A percentile compares a stretch with the other conserved stretches of the same genome.
Conservation (phyloP, 257 asterid species). For the Verbascum thapsus region DNA sequence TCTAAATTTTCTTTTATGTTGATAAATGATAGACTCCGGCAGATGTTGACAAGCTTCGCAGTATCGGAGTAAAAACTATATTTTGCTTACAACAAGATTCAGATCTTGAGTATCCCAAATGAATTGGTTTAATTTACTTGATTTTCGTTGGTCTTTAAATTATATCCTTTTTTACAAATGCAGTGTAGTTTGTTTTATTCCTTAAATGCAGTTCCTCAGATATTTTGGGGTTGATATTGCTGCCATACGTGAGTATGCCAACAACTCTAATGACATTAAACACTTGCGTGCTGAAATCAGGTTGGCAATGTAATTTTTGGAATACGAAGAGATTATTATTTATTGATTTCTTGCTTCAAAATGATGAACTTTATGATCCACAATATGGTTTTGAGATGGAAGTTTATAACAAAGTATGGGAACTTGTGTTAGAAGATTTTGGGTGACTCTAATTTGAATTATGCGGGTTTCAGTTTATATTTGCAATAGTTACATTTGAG, state of each 20-base stretch:
- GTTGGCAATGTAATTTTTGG: slow-evolving; percentile 38
- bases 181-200: slow-evolving; percentile 34
- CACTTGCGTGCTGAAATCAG: slow-evolving; percentile 93
- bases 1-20: slow-evolving; percentile 22
- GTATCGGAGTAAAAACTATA: slow-evolving; percentile 61
- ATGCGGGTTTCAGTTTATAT: background rate
- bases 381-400: no score
- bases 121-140: slow-evolving; percentile 23
- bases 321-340: background rate
- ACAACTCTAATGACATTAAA: slow-evolving; percentile 65
- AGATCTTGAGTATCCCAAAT: slow-evolving; percentile 71
- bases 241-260: slow-evolving; percentile 76
- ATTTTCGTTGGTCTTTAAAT: background rate
- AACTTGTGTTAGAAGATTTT: background rate
- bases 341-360: background rate
- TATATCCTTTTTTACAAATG: background rate
- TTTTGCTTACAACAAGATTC: slow-evolving; percentile 63
- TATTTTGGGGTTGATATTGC: slow-evolving; percentile 83
- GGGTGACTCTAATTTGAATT: background rate
- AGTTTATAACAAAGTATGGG: no score
- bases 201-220: slow-evolving; percentile 58
- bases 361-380: no score
- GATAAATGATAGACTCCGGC: slow-evolving; percentile 50
- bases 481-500: no score
- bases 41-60: slow-evolving; percentile 68